Evolutionary conservation across 192 early-diverging fungal genomes (phyloP).

Genomic region (Umbelopsis sp.): DNA sequence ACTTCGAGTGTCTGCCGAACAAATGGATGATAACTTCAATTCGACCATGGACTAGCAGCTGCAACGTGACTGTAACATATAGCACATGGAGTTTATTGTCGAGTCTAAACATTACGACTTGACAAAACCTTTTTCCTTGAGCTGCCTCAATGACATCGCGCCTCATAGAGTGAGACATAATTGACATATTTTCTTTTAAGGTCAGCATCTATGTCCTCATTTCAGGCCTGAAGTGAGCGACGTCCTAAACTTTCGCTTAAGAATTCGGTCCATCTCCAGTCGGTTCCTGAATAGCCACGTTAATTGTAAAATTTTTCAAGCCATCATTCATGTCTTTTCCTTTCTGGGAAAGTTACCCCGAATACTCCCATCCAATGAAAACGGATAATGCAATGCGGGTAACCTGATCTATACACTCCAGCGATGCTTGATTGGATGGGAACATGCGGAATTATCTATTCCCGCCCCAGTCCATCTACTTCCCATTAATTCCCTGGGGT

Average conservation of each 20-base stretch:
- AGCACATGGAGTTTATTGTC: too few species aligned
- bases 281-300: conserved; percentile 21
- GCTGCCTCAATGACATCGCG: background rate
- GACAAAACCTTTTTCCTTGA: background rate
- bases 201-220: too few species aligned
- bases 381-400: background rate
- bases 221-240: too few species aligned
- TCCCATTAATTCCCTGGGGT: background rate
- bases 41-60: too few species aligned
- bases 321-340: background rate
- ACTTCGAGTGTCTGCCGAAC: too few species aligned
- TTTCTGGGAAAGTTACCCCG: conserved; percentile 12
- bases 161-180: background rate
- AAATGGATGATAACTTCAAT: too few species aligned
- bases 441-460: background rate
- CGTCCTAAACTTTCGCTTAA: too few species aligned
- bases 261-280: background rate
- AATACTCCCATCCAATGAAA: conserved; percentile 14
- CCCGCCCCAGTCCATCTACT: conserved; percentile 14
- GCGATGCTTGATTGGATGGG: conserved; percentile 1
- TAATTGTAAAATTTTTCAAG: background rate
- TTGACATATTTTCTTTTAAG: background rate
- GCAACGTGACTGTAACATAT: too few species aligned
- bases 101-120: background rate
- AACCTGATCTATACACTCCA: background rate